These are phyloP conservation scores for Fragaria iinumae DNA, from an alignment of 306 rosid species.

Conservation along the genomic window DNA sequence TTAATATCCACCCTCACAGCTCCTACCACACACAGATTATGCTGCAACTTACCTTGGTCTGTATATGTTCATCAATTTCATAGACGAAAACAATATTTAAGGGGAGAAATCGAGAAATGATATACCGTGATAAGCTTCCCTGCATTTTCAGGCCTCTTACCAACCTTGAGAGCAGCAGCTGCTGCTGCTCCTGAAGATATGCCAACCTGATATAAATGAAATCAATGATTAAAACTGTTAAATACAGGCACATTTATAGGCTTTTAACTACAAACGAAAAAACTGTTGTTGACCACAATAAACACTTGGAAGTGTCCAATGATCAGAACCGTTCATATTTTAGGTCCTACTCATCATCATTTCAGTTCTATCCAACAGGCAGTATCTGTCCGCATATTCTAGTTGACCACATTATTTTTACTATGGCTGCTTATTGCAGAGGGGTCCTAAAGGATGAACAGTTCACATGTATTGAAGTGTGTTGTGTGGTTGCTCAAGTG, in stretches of 20 bases:
- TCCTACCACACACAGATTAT: neutral
- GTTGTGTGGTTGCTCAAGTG: neutral
- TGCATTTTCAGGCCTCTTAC: conserved; percentile 87
- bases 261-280: neutral
- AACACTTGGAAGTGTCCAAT: neutral
- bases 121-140: conserved; percentile 92
- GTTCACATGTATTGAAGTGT: neutral
- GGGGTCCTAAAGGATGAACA: neutral
- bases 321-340: neutral
- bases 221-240: conserved; percentile 9
- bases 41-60: neutral
- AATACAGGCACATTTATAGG: neutral
- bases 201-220: conserved; percentile 69
- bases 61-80: neutral
- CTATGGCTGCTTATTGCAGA: neutral
- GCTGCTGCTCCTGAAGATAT: conserved; percentile 98
- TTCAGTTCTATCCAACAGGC: neutral
- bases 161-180: conserved; percentile 88
- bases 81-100: neutral
- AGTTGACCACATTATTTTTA: neutral
- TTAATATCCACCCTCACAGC: neutral
- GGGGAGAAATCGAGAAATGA: conserved; percentile 8
- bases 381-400: neutral
- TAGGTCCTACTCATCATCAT: neutral
- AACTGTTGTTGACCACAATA: neutral